Evolutionary conservation across 352 stramenopile genomes (phyloP).

Genomic region (Thalassiosira hispida): DNA sequence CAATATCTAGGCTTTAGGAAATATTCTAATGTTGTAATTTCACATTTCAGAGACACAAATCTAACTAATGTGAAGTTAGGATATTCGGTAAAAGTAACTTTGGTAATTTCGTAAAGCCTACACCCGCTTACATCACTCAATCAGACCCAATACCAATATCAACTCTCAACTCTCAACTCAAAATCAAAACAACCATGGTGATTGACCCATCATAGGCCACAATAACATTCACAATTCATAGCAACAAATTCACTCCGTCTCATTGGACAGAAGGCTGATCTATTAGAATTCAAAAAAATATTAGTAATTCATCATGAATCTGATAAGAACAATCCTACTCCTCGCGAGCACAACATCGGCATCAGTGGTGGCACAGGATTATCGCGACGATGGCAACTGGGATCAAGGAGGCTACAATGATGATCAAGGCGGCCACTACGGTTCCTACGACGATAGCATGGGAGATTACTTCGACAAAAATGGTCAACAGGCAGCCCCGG

Average conservation of each 20-base stretch:
- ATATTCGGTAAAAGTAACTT: too few relatives aligned
- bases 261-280: background rate
- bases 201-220: too few relatives aligned
- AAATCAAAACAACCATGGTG: too few relatives aligned
- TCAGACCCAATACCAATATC: too few relatives aligned
- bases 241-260: background rate
- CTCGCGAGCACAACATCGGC: constrained; percentile 29
- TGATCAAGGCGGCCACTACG: constrained; percentile 39
- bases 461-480: constrained; percentile 60
- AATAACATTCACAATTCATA: too few relatives aligned
- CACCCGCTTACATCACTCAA: too few relatives aligned
- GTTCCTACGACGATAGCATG: constrained; percentile 62
- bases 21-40: background rate
- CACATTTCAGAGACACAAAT: too few relatives aligned
- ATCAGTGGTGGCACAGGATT: constrained; percentile 28
- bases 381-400: constrained; percentile 49
- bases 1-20: background rate
- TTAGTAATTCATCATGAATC: constrained; percentile 40
- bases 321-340: constrained; percentile 50
- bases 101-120: too few relatives aligned
- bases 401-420: constrained; percentile 26
- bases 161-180: too few relatives aligned
- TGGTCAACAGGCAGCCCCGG: background rate
- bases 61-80: too few relatives aligned
- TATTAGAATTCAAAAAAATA: background rate